A percentile compares a stretch with the other conserved stretches of the same genome.
phyloP scores from a whole-genome alignment of 179 eudicot species.

The Spergularia azorica region DNA sequence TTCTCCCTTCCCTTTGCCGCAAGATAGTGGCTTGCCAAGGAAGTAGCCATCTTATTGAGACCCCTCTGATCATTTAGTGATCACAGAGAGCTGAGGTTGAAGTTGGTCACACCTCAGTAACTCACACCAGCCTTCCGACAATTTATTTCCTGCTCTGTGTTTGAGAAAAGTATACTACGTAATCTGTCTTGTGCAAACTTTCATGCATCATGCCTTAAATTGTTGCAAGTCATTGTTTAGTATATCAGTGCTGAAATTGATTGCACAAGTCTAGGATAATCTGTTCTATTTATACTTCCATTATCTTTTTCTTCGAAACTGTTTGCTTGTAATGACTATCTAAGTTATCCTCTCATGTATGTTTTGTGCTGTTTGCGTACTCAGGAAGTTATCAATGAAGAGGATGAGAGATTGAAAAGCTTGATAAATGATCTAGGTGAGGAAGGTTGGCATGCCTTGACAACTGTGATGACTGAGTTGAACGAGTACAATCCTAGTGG shows the following conservation, averaged over 20 bases:
- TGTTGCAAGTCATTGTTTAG: background rate
- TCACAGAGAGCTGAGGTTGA: too few relatives aligned
- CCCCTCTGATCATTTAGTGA: too few relatives aligned
- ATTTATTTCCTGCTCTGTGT: too few relatives aligned
- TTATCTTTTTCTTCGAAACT: background rate
- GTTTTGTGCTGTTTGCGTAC: slow-evolving; percentile 6
- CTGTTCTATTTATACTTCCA: background rate
- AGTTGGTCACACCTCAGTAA: too few relatives aligned
- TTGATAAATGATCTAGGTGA: slow-evolving; percentile 41
- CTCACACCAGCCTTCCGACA: too few relatives aligned
- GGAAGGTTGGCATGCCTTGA: slow-evolving; percentile 27
- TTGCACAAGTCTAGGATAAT: background rate
- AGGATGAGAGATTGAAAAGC: slow-evolving; percentile 37
- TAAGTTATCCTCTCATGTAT: background rate
- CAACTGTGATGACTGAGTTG: slow-evolving; percentile 35
- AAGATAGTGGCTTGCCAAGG: too few relatives aligned
- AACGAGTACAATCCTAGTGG: slow-evolving; percentile 48
- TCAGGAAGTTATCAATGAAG: slow-evolving; percentile 42
- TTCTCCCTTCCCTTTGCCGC: too few relatives aligned
- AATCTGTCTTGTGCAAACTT: background rate
- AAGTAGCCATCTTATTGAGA: too few relatives aligned
- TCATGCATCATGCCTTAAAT: background rate
- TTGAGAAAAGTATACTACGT: too few relatives aligned
- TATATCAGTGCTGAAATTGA: background rate
- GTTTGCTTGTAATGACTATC: background rate